Conservation (phyloP, 192 early-diverging fungal species). For the Coemansia sp. region DNA sequence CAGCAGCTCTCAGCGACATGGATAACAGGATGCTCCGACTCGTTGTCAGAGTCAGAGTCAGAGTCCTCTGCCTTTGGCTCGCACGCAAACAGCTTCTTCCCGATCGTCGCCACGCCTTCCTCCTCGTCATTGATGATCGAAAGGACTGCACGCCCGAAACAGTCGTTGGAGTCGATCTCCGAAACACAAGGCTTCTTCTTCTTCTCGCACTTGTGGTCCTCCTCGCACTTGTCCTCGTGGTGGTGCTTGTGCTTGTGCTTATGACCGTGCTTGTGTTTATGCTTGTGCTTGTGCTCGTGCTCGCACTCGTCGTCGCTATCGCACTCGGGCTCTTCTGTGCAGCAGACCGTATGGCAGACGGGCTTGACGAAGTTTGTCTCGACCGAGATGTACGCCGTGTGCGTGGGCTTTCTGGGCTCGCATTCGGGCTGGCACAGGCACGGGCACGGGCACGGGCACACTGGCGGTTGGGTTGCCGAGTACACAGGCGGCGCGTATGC, state of each 20-base stretch:
- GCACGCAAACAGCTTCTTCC: slow-evolving; percentile 38
- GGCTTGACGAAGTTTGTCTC: slow-evolving; percentile 32
- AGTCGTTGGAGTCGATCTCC: slow-evolving; percentile 25
- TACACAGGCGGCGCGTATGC: neutral
- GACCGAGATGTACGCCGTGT: slow-evolving; percentile 42
- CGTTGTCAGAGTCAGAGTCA: slow-evolving; percentile 19
- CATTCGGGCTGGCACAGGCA: slow-evolving; percentile 3
- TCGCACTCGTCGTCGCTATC: slow-evolving; percentile 19
- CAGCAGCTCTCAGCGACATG: slow-evolving; percentile 10
- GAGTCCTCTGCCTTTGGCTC: slow-evolving; percentile 3
- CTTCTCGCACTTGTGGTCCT: neutral
- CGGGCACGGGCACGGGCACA: slow-evolving; percentile 6
- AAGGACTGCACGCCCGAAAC: slow-evolving; percentile 42
- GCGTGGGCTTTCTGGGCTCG: slow-evolving; percentile 9
- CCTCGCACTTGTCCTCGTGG: neutral
- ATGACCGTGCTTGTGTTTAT: slow-evolving; percentile 17
- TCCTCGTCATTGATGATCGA: slow-evolving; percentile 29
- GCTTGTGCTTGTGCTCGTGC: slow-evolving; percentile 31
- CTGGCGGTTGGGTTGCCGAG: slow-evolving; percentile 1
- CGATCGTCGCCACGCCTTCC: slow-evolving; percentile 30
- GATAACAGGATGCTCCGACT: slow-evolving; percentile 2
- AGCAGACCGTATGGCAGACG: slow-evolving; percentile 9
- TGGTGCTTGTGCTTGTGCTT: slow-evolving; percentile 11
- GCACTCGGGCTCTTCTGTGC: slow-evolving; percentile 16
- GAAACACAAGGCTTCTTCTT: slow-evolving; percentile 4